These are phyloP conservation scores for Mycena pura DNA, from an alignment of 768 basidiomycete genomes.

Conservation along the genomic window DNA sequence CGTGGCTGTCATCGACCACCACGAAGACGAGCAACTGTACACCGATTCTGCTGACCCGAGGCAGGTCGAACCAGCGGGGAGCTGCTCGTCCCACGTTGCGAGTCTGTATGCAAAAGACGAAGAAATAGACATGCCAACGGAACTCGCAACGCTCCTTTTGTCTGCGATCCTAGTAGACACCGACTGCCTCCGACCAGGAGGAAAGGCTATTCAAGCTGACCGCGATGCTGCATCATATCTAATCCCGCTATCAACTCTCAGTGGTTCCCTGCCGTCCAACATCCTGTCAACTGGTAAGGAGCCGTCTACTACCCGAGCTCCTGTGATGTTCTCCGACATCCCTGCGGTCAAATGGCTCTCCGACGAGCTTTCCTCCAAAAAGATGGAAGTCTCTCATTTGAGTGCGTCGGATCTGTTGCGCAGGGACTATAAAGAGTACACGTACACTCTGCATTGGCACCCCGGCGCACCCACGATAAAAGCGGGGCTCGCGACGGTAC, in stretches of 20 bases:
- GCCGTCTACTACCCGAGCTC: slow-evolving; percentile 16
- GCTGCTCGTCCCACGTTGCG: slow-evolving; percentile 72
- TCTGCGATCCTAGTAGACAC: slow-evolving; percentile 90
- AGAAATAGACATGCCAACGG: slow-evolving; percentile 58
- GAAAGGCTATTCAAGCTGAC: slow-evolving; percentile 78
- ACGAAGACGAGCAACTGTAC: slow-evolving; percentile 82
- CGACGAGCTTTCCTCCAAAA: slow-evolving; percentile 57
- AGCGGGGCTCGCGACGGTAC: slow-evolving; percentile 86
- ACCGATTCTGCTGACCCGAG: slow-evolving; percentile 68
- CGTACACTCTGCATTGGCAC: slow-evolving; percentile 52
- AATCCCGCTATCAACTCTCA: slow-evolving; percentile 58
- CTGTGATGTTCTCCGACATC: slow-evolving; percentile 28
- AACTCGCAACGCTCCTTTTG: slow-evolving; percentile 81
- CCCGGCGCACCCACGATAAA: slow-evolving; percentile 48
- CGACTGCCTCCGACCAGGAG: slow-evolving; percentile 72
- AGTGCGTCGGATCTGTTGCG: slow-evolving; percentile 79
- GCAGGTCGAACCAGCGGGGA: slow-evolving; percentile 72
- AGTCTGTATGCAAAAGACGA: slow-evolving; percentile 36
- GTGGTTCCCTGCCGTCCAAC: slow-evolving; percentile 34
- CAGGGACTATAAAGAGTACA: slow-evolving; percentile 95
- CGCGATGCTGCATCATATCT: slow-evolving; percentile 69
- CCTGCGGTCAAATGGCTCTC: slow-evolving; percentile 58
- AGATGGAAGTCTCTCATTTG: slow-evolving; percentile 72
- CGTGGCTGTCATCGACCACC: slow-evolving; percentile 87
- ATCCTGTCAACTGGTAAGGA: slow-evolving; percentile 9